phyloP scores from a whole-genome alignment of 768 basidiomycete genomes.

The Rhizopogon vinicolor region DNA sequence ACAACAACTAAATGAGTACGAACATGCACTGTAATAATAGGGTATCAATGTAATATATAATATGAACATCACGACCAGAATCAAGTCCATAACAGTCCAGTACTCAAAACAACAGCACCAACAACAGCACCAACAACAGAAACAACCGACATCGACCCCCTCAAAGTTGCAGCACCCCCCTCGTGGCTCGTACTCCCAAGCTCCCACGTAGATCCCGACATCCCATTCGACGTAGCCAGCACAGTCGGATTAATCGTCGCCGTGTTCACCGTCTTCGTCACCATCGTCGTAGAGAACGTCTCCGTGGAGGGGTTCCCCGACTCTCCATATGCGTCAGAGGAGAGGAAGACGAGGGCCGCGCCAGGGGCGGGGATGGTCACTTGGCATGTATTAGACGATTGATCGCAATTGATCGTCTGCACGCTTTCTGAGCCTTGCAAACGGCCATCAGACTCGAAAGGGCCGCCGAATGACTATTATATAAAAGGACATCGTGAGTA shows the following conservation, averaged over 20 bases:
- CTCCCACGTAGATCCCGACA: constrained; percentile 16
- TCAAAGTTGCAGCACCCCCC: not conserved
- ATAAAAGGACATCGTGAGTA: not conserved
- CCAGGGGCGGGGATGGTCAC: constrained; percentile 25
- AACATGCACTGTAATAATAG: not conserved
- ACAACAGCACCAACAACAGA: not conserved
- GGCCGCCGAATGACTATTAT: constrained; percentile 20
- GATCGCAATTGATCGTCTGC: constrained; percentile 16
- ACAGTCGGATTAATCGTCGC: constrained; percentile 31
- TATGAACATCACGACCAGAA: not conserved
- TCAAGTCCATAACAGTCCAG: not conserved
- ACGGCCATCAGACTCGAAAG: constrained; percentile 23
- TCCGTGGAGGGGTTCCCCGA: constrained; percentile 10
- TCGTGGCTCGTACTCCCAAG: constrained; percentile 22
- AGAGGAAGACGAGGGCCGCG: constrained; percentile 22
- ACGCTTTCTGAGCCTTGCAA: constrained; percentile 12
- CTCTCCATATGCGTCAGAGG: constrained; percentile 2
- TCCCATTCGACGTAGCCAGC: constrained; percentile 37
- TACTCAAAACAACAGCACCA: not conserved
- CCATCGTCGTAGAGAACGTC: constrained; percentile 28
- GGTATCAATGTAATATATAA: not conserved
- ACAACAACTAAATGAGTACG: no score
- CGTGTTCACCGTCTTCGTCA: constrained; percentile 22
- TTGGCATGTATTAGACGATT: constrained; percentile 12
- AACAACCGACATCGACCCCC: not conserved